Evolutionary conservation across 2,329 filamentous ascomycete genomes (phyloP).

Genomic region (Colletotrichum camelliae): DNA sequence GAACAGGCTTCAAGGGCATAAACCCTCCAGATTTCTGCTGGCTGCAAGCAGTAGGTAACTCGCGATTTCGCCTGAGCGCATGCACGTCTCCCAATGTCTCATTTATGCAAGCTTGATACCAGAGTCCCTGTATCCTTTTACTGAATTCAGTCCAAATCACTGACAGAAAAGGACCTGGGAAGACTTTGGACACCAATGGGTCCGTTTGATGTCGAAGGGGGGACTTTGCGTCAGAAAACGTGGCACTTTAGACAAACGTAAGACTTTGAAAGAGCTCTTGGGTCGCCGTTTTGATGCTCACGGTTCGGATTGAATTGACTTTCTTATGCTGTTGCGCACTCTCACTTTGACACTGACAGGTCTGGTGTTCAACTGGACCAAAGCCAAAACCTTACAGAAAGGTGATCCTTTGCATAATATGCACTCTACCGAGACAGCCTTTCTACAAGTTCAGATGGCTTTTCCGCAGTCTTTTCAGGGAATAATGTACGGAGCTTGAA

Average conservation of each 20-base stretch:
- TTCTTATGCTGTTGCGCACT: not conserved
- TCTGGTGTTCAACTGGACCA: not conserved
- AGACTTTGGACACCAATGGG: not conserved
- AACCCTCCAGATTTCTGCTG: not conserved
- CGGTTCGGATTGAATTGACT: not conserved
- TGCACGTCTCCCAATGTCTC: not conserved
- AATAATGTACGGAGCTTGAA: not conserved
- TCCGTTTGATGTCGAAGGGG: not conserved
- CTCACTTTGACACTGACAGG: not conserved
- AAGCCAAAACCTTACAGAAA: not conserved
- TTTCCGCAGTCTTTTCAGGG: rapidly evolving
- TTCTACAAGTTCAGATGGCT: not conserved
- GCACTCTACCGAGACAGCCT: not conserved
- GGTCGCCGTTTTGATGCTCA: not conserved
- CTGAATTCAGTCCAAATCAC: not conserved
- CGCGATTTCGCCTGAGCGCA: not conserved
- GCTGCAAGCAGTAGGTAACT: not conserved
- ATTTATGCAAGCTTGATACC: not conserved
- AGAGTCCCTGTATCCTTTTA: not conserved
- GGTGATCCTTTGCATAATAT: not conserved
- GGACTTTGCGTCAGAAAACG: not conserved
- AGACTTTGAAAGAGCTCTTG: not conserved
- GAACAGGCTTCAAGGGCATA: not conserved
- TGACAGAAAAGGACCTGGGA: not conserved
- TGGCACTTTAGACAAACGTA: not conserved